Conservation (phyloP, 2,329 filamentous ascomycete genomes). For the Penicillium fuscoglaucum region DNA sequence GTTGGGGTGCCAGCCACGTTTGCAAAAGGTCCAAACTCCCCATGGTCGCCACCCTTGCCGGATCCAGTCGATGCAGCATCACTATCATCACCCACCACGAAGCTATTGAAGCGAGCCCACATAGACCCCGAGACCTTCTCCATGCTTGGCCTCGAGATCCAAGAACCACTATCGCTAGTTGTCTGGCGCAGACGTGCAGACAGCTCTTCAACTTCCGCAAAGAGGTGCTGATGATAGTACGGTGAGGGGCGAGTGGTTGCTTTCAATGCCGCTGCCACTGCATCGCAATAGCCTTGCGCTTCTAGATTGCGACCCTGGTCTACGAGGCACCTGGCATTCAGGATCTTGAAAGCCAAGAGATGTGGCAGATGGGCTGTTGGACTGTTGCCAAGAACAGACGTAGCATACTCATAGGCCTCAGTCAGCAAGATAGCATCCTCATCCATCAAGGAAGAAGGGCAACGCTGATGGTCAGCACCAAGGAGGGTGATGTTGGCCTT, state of each 20-base stretch:
- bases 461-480: slow-evolving; percentile 75
- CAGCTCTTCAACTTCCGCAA: slow-evolving; percentile 78
- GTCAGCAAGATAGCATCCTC: slow-evolving; percentile 88
- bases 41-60: slow-evolving; percentile 54
- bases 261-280: slow-evolving; percentile 72
- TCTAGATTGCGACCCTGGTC: slow-evolving; percentile 80
- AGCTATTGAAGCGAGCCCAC: slow-evolving; percentile 93
- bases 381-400: slow-evolving; percentile 66
- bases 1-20: slow-evolving; percentile 74
- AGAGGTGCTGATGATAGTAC: slow-evolving; percentile 77
- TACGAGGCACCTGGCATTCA: slow-evolving; percentile 79
- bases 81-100: slow-evolving; percentile 86
- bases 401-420: slow-evolving; percentile 90
- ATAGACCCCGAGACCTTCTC: slow-evolving; percentile 91
- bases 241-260: slow-evolving; percentile 79
- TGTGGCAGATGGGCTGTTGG: slow-evolving; percentile 68
- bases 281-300: slow-evolving; percentile 88
- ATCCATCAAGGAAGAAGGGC: slow-evolving; percentile 71
- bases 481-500: slow-evolving; percentile 77
- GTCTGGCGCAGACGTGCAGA: slow-evolving; percentile 79
- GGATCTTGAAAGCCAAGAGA: slow-evolving; percentile 85
- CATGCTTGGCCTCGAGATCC: slow-evolving; percentile 94
- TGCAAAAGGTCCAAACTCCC: slow-evolving; percentile 75
- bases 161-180: slow-evolving; percentile 77
- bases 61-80: slow-evolving; percentile 62